Conservation (phyloP, 768 basidiomycete genomes). For the Tricholoma hemisulphureum region DNA sequence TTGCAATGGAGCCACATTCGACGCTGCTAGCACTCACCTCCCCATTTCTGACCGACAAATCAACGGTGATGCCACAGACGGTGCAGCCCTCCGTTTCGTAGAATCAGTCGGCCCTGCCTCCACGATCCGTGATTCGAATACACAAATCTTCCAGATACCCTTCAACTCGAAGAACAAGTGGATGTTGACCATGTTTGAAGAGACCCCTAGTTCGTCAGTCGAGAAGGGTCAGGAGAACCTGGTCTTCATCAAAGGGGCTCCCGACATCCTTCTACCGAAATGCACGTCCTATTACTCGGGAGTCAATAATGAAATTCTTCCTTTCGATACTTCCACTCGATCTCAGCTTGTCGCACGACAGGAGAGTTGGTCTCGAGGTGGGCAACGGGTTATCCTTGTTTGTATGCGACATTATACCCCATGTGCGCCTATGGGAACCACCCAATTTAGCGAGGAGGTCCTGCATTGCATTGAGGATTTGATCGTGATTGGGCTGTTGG, state of each 20-base stretch:
- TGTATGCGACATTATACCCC: slow-evolving; percentile 30
- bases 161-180: slow-evolving; percentile 57
- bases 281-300: slow-evolving; percentile 29
- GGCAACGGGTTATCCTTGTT: slow-evolving; percentile 55
- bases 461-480: slow-evolving; percentile 39
- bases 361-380: slow-evolving; percentile 44
- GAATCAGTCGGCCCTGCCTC: slow-evolving; percentile 27
- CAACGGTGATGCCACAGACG: slow-evolving; percentile 53
- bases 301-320: slow-evolving; percentile 19
- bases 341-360: slow-evolving; percentile 27
- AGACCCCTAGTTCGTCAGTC: background rate
- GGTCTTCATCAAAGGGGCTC: slow-evolving; percentile 59
- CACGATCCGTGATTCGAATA: slow-evolving; percentile 18
- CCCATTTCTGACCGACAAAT: slow-evolving; percentile 31
- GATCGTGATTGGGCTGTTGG: slow-evolving; percentile 50
- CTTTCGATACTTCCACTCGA: slow-evolving; percentile 24
- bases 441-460: slow-evolving; percentile 32
- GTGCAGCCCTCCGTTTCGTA: slow-evolving; percentile 52
- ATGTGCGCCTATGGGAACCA: slow-evolving; percentile 17
- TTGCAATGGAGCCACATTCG: slow-evolving; percentile 59
- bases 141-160: slow-evolving; percentile 36
- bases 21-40: slow-evolving; percentile 26
- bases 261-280: slow-evolving; percentile 48
- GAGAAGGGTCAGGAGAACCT: slow-evolving; percentile 20
- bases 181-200: slow-evolving; percentile 48